Percentiles rank a stretch among this genome's conserved stretches.
These are phyloP conservation scores for Thoreauomyces humboldtii DNA, from an alignment of 192 early-diverging fungal species.

Conservation along the genomic window DNA sequence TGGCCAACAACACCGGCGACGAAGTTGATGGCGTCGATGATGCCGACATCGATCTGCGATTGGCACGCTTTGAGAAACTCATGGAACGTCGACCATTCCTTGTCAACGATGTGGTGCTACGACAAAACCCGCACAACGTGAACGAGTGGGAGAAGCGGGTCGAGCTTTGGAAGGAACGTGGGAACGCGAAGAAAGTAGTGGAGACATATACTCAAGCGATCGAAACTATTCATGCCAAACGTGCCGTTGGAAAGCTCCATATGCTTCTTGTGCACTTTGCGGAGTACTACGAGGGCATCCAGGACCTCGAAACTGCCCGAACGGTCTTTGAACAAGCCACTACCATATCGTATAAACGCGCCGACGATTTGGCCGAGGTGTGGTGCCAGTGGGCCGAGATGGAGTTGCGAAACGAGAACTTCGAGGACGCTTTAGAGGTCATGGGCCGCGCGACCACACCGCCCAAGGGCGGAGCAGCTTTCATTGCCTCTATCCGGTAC, in stretches of 20 bases:
- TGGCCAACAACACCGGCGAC: slow-evolving; percentile 45
- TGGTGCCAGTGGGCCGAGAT: slow-evolving; percentile 92
- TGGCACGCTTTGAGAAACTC: slow-evolving; percentile 84
- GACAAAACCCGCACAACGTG: slow-evolving; percentile 89
- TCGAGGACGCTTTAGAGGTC: slow-evolving; percentile 73
- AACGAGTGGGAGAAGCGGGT: slow-evolving; percentile 89
- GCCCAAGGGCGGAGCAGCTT: slow-evolving; percentile 42
- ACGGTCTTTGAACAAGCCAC: slow-evolving; percentile 80
- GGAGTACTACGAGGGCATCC: slow-evolving; percentile 64
- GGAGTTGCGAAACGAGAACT: slow-evolving; percentile 61
- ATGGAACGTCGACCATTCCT: slow-evolving; percentile 91
- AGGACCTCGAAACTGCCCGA: slow-evolving; percentile 65
- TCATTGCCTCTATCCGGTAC: slow-evolving; percentile 54
- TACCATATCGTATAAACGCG: slow-evolving; percentile 74
- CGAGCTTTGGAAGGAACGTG: slow-evolving; percentile 59
- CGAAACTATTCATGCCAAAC: slow-evolving; percentile 71
- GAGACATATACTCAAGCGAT: slow-evolving; percentile 76
- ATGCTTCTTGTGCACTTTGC: slow-evolving; percentile 86
- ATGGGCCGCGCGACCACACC: slow-evolving; percentile 79
- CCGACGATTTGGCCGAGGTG: slow-evolving; percentile 81
- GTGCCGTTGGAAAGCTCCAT: slow-evolving; percentile 72
- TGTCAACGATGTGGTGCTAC: slow-evolving; percentile 87
- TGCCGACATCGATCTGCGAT: slow-evolving; percentile 74
- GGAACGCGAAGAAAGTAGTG: slow-evolving; percentile 50
- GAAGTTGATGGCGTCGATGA: slow-evolving; percentile 49